phyloP scores from a whole-genome alignment of 345 rosid genomes.

The Kernera saxatilis region DNA sequence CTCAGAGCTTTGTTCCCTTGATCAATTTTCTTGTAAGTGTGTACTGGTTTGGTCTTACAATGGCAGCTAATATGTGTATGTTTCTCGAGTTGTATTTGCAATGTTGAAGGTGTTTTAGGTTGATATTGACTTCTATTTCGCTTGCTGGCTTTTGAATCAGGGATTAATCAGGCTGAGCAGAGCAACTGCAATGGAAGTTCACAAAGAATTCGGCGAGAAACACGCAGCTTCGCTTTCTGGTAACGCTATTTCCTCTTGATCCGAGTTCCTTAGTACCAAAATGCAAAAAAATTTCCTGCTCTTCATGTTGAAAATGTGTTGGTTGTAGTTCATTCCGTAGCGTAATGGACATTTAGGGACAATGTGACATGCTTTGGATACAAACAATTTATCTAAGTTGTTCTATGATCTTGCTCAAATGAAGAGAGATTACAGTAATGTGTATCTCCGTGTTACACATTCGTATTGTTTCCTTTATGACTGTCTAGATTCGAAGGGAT shows the following conservation, averaged over 20 bases:
- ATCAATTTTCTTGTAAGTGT: no score
- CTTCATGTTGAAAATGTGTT: background rate
- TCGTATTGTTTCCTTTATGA: background rate
- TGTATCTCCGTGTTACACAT: no score
- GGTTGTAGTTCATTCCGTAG: background rate
- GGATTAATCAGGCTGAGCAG: slow-evolving; percentile 40
- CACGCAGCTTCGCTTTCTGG: slow-evolving; percentile 37
- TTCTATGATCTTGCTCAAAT: no score
- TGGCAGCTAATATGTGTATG: no score
- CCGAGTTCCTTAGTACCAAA: background rate
- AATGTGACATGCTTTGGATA: background rate
- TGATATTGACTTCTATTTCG: background rate
- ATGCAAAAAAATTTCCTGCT: background rate
- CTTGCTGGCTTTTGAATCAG: slow-evolving; percentile 29
- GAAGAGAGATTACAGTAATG: no score
- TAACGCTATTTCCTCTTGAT: slow-evolving; percentile 26
- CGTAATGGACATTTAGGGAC: background rate
- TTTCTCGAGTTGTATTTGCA: background rate
- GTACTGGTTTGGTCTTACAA: background rate
- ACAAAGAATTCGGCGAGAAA: slow-evolving; percentile 39
- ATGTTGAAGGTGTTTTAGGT: background rate
- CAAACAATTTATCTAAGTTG: no score
- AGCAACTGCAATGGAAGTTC: slow-evolving; percentile 44
- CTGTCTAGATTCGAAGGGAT: background rate
- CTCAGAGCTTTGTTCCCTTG: no score